A percentile compares a stretch with the other conserved stretches of the same genome.
Conservation (phyloP, 768 basidiomycete genomes). For the Solioccasus polychromus region DNA sequence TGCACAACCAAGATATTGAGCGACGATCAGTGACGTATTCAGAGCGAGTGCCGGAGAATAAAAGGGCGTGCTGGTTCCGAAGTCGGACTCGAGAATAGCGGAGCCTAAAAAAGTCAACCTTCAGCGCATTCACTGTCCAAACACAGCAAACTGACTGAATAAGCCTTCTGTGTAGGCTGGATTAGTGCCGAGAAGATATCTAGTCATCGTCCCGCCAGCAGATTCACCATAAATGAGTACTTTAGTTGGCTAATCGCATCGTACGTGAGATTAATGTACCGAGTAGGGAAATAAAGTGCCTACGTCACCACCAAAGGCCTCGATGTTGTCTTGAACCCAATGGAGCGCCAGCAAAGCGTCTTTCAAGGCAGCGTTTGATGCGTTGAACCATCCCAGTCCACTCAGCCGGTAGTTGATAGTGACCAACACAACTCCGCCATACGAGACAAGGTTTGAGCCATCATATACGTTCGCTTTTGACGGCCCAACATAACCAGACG, state of each 20-base stretch:
- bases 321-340: slow-evolving; percentile 37
- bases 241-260: slow-evolving; percentile 14
- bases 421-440: slow-evolving; percentile 24
- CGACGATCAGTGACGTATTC: slow-evolving; percentile 6
- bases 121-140: neutral
- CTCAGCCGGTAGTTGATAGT: slow-evolving; percentile 23
- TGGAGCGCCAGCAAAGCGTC: slow-evolving; percentile 33
- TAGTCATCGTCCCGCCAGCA: slow-evolving; percentile 18
- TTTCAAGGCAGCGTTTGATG: slow-evolving; percentile 25
- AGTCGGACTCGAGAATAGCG: slow-evolving; percentile 14
- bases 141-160: slow-evolving; percentile 15
- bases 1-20: slow-evolving; percentile 9
- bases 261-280: neutral
- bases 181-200: slow-evolving; percentile 15
- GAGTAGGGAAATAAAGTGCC: neutral
- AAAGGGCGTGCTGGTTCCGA: slow-evolving; percentile 9
- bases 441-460: slow-evolving; percentile 24
- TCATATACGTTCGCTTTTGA: slow-evolving; percentile 21
- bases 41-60: slow-evolving; percentile 11
- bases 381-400: slow-evolving; percentile 24
- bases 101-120: slow-evolving; percentile 1
- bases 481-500: slow-evolving; percentile 15
- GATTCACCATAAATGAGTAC: slow-evolving; percentile 21
- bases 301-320: slow-evolving; percentile 37
- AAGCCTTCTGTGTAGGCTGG: slow-evolving; percentile 16